Conservation (phyloP, 345 rosid species). For the Crucihimalaya himalaica region DNA sequence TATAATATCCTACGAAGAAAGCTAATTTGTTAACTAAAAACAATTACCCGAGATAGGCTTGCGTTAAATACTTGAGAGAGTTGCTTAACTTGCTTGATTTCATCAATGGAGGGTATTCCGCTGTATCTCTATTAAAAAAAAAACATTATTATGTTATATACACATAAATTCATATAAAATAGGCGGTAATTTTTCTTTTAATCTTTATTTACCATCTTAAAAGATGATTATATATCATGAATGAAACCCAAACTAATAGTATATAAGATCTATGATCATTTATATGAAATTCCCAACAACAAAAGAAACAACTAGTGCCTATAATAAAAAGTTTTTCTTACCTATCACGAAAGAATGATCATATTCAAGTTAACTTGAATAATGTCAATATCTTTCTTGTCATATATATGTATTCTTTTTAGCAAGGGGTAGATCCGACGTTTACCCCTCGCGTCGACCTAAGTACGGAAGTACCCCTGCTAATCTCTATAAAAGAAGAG, state of each 20-base stretch:
- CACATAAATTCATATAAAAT: background rate
- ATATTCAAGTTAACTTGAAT: background rate
- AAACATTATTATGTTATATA: background rate
- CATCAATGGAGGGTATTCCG: conserved; percentile 86
- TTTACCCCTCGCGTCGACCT: too few relatives aligned
- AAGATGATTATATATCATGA: background rate
- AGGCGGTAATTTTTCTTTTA: background rate
- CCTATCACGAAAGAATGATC: background rate
- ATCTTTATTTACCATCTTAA: background rate
- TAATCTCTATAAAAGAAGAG: too few relatives aligned
- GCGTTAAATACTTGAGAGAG: conserved; percentile 77
- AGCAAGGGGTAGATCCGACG: too few relatives aligned
- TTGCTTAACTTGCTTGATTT: conserved; percentile 90
- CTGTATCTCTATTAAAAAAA: conserved; percentile 60
- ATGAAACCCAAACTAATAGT: background rate
- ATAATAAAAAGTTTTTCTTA: background rate
- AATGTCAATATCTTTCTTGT: background rate
- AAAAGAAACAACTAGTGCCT: background rate
- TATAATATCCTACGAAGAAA: background rate
- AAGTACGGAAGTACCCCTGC: too few relatives aligned
- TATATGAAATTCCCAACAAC: background rate
- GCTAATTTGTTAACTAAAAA: background rate
- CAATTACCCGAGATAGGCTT: conserved; percentile 72
- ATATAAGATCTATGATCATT: background rate
- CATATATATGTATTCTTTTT: background rate